phyloP scores from a whole-genome alignment of 2,329 filamentous ascomycete genomes.

The Blastomyces silverae region DNA sequence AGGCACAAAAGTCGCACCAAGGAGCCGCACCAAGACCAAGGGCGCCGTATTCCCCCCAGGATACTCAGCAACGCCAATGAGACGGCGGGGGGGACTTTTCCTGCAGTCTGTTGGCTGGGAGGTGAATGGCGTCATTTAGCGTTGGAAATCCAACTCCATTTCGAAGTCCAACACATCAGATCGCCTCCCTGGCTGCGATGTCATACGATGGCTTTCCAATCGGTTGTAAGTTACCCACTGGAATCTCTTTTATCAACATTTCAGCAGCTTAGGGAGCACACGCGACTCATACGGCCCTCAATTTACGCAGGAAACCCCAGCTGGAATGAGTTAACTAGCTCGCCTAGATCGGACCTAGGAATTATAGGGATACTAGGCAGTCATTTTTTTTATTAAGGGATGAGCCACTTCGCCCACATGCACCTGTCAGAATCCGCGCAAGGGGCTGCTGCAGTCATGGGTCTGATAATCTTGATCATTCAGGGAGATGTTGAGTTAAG shows the following conservation, averaged over 20 bases:
- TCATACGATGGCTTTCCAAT: not conserved
- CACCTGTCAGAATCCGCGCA: not conserved
- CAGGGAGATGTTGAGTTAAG: not conserved
- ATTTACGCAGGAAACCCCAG: not conserved
- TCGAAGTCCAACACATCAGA: not conserved
- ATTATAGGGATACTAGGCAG: not conserved
- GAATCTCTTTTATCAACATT: not conserved
- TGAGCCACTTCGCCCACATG: not conserved
- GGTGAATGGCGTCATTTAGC: not conserved
- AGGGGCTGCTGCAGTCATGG: not conserved
- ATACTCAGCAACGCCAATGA: not conserved
- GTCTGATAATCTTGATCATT: not conserved
- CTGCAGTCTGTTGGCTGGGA: not conserved
- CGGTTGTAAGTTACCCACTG: not conserved
- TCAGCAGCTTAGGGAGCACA: not conserved
- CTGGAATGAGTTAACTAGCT: not conserved
- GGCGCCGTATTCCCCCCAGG: not conserved
- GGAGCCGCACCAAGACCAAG: not conserved
- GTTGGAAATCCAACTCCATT: not conserved
- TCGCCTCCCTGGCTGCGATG: not conserved
- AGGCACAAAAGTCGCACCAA: not conserved
- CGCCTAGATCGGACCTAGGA: not conserved
- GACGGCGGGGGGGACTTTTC: not conserved
- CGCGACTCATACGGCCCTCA: not conserved
- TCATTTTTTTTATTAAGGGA: not conserved